Evolutionary conservation across 345 rosid genomes (phyloP).

Genomic region (Excoecaria cochinchinensis): DNA sequence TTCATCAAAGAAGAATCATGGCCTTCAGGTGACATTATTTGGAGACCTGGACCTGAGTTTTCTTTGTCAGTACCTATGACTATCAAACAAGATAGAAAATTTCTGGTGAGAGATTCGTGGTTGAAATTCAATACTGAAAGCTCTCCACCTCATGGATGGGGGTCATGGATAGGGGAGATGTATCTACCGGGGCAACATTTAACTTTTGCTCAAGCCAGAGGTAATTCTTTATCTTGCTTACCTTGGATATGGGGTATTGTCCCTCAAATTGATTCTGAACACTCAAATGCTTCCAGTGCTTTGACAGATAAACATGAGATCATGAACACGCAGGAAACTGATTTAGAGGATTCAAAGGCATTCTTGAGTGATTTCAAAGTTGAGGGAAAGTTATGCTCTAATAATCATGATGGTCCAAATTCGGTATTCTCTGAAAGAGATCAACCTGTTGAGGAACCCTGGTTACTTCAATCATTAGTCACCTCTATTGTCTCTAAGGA

Average conservation of each 20-base stretch:
- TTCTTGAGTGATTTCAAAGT: slow-evolving; percentile 36
- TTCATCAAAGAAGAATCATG: slow-evolving; percentile 48
- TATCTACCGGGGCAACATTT: slow-evolving; percentile 36
- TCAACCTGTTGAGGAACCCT: slow-evolving; percentile 93
- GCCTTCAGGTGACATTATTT: slow-evolving; percentile 52
- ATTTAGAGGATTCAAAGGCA: slow-evolving; percentile 30
- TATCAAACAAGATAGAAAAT: slow-evolving; percentile 38
- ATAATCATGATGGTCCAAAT: slow-evolving; percentile 31
- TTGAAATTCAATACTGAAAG: slow-evolving; percentile 38
- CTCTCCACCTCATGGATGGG: slow-evolving; percentile 55
- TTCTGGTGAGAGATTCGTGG: slow-evolving; percentile 87
- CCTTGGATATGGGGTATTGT: slow-evolving; percentile 25
- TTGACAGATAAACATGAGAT: slow-evolving; percentile 74
- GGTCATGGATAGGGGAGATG: slow-evolving; percentile 71
- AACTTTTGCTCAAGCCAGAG: slow-evolving; percentile 40
- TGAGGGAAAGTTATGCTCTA: slow-evolving; percentile 33
- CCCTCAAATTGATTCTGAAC: slow-evolving; percentile 56
- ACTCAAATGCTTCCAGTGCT: slow-evolving; percentile 93
- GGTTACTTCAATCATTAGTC: slow-evolving; percentile 51
- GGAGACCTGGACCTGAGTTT: slow-evolving; percentile 89
- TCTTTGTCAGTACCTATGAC: slow-evolving; percentile 60
- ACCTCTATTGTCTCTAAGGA: slow-evolving; percentile 26
- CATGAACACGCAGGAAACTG: slow-evolving; percentile 27
- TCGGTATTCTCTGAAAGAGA: slow-evolving; percentile 45
- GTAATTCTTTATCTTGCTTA: slow-evolving; percentile 48